Evolutionary conservation across 2,329 filamentous ascomycete species (phyloP), one percentile per base, ranked within the genome.

Genomic region (Aspergillus luchuensis): DNA sequence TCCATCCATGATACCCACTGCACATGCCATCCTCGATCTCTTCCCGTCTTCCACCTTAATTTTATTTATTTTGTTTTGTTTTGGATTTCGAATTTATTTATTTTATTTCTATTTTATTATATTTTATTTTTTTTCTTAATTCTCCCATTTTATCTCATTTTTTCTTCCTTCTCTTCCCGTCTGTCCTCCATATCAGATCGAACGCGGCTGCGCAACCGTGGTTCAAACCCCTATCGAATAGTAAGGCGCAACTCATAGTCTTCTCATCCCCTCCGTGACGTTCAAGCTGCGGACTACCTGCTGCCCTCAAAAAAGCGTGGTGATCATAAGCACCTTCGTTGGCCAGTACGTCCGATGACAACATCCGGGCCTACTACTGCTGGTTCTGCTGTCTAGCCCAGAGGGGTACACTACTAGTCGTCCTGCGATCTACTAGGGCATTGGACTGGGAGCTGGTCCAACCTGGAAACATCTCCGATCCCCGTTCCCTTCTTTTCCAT

Each of bases 1-100:
- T 48, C 38, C 30, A 53, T 30, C 28, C 28, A 30, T 30, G 28
- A 30, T 50, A 28, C 47, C 51, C 36, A 50, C 47, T 30, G 47
- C 25, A 28, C 25, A 50, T 50, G 25, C 47, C 47, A 30, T 30
- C n/a, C 47, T 25, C 33, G 56, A 57, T 59, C 50, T 48, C 41
- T 57, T 54, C 39, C 41, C 21, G 54, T 53, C 60, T 59, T 53
- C 48, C 28, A 59, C 52, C 55, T 63, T 56, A 48, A 60, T 21
- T 52, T 49, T 45, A 56, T 33, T 15, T 39, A 38, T 17, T 47
- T n/a, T 45, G 4, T 13, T 43, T 21, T 52, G 28, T 60, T 53
- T 57, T 61, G 49, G 39, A 59, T 21, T 52, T 49, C 36, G 53
- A 28, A 8, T 47, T 47, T 30, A 19, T 19, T 19, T 19, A 28